Base-by-base conservation (phyloP, 169 alveolate species). In the Plasmodium yoelii region DNA sequence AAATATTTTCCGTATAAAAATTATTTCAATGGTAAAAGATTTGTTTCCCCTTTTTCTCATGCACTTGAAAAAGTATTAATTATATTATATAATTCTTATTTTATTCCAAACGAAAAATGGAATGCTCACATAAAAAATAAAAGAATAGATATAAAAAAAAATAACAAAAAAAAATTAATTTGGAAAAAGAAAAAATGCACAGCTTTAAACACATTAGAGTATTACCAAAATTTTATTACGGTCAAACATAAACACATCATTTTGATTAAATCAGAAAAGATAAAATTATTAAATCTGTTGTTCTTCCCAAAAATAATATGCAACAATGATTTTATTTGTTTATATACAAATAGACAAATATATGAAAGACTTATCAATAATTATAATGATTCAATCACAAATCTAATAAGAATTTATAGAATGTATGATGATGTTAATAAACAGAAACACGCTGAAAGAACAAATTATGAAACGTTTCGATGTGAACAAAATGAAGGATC, bases 271-370 rank as follows among this genome's bases (percentile, higher is more conserved):
- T 6, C 46, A 34, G 28, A 18, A 22, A 69, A 5, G 1, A 44
- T 44, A 3, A 15, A 13, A 6, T 60, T 4, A 69, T 22, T 28
- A 12, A 22, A 19, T n/a, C 9, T 26, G 19, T 12, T 19, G 12
- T 69, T 69, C 61, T 69, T 46, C 47, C 64, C 64, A 39, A 56
- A 47, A 13, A n/a, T 9, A 10, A 8, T 9, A 42, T 74, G 88
- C 67, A 46, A 60, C 10, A 13, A 10, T 51, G 67, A 74, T 46
- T 15, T 74, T 15, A 15, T 18, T 15, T 74, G 88, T n/a, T 74
- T 51, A 64, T 46, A 61, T 13, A 74, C 60, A 60, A 49, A 74
- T 8, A 34, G 49, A 24, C 7, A 42, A 19, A 42, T 24, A 2
- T 49, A 51, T 47, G 55, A 24, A 15, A 53, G 28, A 9, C 13